Evolutionary conservation across 2,329 filamentous ascomycete genomes (phyloP).

Genomic region (Furcasterigmium furcatum): DNA sequence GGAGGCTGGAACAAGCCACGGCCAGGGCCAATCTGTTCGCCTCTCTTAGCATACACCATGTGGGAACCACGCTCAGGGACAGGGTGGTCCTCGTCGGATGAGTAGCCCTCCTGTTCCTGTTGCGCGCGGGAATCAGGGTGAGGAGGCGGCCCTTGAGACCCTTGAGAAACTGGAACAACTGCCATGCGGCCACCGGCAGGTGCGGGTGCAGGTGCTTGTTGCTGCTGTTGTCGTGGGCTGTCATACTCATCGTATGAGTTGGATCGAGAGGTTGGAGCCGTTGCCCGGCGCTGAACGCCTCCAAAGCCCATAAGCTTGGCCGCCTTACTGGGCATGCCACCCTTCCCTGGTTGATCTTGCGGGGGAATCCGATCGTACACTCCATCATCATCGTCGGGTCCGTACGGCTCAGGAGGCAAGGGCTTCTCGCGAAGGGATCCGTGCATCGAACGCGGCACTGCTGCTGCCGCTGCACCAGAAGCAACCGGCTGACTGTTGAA

Average conservation of each 20-base stretch:
- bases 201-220: neutral
- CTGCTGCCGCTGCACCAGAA: no score
- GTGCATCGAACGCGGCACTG: slow-evolving; percentile 6
- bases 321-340: slow-evolving; percentile 12
- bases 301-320: slow-evolving; percentile 11
- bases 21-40: slow-evolving; percentile 41
- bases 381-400: neutral
- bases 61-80: slow-evolving; percentile 30
- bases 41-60: slow-evolving; percentile 35
- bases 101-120: slow-evolving; percentile 5
- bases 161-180: slow-evolving; percentile 4
- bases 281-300: slow-evolving; percentile 11
- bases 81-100: neutral
- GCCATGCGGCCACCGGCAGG: no score
- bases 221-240: neutral
- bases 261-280: slow-evolving; percentile 6
- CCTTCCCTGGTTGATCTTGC: slow-evolving; percentile 3
- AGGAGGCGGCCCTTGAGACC: slow-evolving; percentile 3
- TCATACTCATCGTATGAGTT: slow-evolving; percentile 7
- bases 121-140: neutral
- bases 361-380: no score
- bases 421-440: slow-evolving; percentile 24
- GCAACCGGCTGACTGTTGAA: slow-evolving; percentile 1
- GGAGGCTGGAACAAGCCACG: slow-evolving; percentile 57
- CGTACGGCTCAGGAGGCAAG: slow-evolving; percentile 18